Conservation (phyloP, 163 green algal species). For the Trebouxiophyceae sp. region DNA sequence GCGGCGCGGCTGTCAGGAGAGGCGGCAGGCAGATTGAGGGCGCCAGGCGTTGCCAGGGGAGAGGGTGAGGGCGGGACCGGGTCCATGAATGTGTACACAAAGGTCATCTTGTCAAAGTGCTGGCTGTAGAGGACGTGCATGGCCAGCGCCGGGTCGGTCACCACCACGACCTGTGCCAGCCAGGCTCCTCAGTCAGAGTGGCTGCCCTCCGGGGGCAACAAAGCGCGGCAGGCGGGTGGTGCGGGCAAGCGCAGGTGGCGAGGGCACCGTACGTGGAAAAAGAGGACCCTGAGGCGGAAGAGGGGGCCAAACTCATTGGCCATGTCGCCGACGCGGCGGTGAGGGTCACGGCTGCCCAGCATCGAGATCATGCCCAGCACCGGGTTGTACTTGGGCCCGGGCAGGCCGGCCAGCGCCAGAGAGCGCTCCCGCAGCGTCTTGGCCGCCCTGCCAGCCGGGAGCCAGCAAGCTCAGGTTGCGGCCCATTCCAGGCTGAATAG, state of each 20-base stretch:
- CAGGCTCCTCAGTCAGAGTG: too few relatives aligned
- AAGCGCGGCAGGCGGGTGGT: too few relatives aligned
- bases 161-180: conserved; percentile 8
- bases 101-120: conserved; percentile 18
- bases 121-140: conserved; percentile 10
- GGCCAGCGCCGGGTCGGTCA: conserved; percentile 18
- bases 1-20: not conserved
- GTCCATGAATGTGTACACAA: conserved; percentile 4
- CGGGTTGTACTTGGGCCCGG: conserved; percentile 4
- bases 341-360: not conserved
- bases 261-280: conserved; percentile 12
- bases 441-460: not conserved
- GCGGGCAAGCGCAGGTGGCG: too few relatives aligned
- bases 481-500: too few relatives aligned
- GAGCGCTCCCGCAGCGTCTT: not conserved
- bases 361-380: conserved; percentile 1
- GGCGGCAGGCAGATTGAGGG: not conserved
- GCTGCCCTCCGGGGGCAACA: too few relatives aligned
- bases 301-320: conserved; percentile 11
- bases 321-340: conserved; percentile 3
- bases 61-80: not conserved
- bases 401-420: conserved; percentile 3
- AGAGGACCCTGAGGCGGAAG: conserved; percentile 7
- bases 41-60: not conserved
- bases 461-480: too few relatives aligned